Evolutionary conservation across 345 rosid species (phyloP), one percentile per base, ranked within the genome.

Genomic region (Limnanthes douglasii): DNA sequence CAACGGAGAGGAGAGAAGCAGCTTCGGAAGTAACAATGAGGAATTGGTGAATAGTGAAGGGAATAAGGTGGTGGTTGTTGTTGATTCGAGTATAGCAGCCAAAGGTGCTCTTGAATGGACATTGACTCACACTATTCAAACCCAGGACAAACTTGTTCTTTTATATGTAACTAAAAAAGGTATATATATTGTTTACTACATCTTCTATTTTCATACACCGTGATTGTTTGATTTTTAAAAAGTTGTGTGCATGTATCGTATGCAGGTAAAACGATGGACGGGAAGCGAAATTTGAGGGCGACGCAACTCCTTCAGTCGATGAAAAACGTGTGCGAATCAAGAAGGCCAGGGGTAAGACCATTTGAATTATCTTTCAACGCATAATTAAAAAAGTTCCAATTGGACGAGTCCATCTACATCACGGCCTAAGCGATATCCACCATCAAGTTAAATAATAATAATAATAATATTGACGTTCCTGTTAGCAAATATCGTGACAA

Each of bases 61-160:
- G 3, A 76, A 70, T 51, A 83, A 57, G 56, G 93, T 88, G 12
- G 78, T 83, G 97, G 95, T 82, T 48, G 86, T 78, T 37, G 83
- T 73, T 19, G 90, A 79, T 39, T 63, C 79, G 20, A 78, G 68
- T 25, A 44, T 60, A 23, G 93, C 78, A 39, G 69, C 93, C 1
- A 68, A 55, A 13, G 85, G 70, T 26, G 95, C 95, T 16, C 80
- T 83, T 34, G 93, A 88, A 51, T 78, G 97, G 97, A 73, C 90
- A 9, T 55, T 88, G 15, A 58, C 86, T n/a, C 90, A 73, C 36
- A 48, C 82, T 20, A 45, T 88, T 44, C 80, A 72, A 36, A 29
- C 33, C 44, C 68, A 70, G 11, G 86, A 78, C 36, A 55, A 69
- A 38, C 50, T 86, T 9, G 48, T 78, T 59, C 83, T 88, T 21